A percentile compares a stretch with the other conserved stretches of the same genome.
phyloP scores from a whole-genome alignment of 1,139 yeast genomes.

The Suhomyces bokatorum region DNA sequence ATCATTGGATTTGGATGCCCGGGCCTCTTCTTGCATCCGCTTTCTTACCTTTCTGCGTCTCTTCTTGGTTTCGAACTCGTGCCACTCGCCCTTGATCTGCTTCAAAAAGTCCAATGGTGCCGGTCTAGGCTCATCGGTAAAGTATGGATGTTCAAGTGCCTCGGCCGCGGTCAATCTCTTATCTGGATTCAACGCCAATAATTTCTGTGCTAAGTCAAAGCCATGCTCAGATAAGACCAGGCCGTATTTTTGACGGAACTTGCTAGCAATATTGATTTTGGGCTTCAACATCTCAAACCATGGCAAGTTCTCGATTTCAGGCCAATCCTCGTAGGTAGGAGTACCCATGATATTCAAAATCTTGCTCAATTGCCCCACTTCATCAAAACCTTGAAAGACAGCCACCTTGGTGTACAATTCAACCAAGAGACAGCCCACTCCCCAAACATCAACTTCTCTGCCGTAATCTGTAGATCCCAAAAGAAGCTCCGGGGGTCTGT shows the following conservation, averaged over 20 bases:
- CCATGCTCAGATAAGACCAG: slow-evolving; percentile 54
- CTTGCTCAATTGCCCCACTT: slow-evolving; percentile 74
- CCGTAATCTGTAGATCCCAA: slow-evolving; percentile 91
- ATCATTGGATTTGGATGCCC: slow-evolving; percentile 9
- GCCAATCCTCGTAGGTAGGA: slow-evolving; percentile 77
- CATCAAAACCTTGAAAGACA: slow-evolving; percentile 85
- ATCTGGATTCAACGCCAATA: slow-evolving; percentile 69
- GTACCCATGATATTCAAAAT: slow-evolving; percentile 88
- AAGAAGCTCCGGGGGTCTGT: slow-evolving; percentile 91
- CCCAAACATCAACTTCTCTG: slow-evolving; percentile 94
- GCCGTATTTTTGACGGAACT: slow-evolving; percentile 50
- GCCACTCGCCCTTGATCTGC: slow-evolving; percentile 83
- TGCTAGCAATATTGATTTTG: slow-evolving; percentile 42
- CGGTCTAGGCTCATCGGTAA: slow-evolving; percentile 63
- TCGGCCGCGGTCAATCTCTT: slow-evolving; percentile 60
- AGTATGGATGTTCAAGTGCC: slow-evolving; percentile 69
- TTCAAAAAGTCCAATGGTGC: slow-evolving; percentile 50
- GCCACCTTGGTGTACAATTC: slow-evolving; percentile 79
- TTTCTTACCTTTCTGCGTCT: slow-evolving; percentile 65
- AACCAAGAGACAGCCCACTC: slow-evolving; percentile 86
- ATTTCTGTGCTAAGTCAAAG: slow-evolving; percentile 60
- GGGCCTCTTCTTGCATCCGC: slow-evolving; percentile 37
- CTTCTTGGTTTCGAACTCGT: slow-evolving; percentile 92
- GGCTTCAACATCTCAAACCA: slow-evolving; percentile 91
- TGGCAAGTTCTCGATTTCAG: slow-evolving; percentile 70